Percentiles rank a stretch among this genome's conserved stretches.
Evolutionary conservation across 2,329 filamentous ascomycete species (phyloP).

Genomic region (Clonostachys rosea): DNA sequence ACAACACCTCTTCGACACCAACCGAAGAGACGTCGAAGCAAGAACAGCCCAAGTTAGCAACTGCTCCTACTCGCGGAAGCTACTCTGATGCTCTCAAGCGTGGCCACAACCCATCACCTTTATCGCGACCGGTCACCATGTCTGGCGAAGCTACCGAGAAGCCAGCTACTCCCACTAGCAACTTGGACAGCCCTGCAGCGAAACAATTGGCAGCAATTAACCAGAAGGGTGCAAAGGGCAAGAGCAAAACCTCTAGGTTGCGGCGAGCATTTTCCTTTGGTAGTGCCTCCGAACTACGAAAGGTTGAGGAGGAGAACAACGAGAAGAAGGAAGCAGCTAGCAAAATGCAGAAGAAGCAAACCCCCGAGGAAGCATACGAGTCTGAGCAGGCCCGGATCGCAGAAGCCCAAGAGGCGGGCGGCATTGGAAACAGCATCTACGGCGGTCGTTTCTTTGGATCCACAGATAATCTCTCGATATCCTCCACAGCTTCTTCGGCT

Average conservation of each 20-base stretch:
- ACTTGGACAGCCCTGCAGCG: conserved; percentile 64
- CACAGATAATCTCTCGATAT: conserved; percentile 90
- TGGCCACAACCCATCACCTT: conserved; percentile 62
- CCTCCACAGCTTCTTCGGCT: conserved; percentile 83
- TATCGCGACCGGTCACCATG: conserved; percentile 68
- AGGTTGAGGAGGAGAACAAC: conserved; percentile 35
- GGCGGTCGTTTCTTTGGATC: conserved; percentile 84
- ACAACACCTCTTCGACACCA: conserved; percentile 40
- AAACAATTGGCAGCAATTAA: conserved; percentile 84
- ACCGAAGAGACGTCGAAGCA: conserved; percentile 22
- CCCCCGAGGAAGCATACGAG: conserved; percentile 63
- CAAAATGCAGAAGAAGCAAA: conserved; percentile 63
- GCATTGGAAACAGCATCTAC: conserved; percentile 92
- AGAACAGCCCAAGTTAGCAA: conserved; percentile 51
- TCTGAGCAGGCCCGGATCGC: conserved; percentile 90
- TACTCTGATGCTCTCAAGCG: conserved; percentile 64
- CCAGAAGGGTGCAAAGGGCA: conserved; percentile 71
- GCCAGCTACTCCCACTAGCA: conserved; percentile 21
- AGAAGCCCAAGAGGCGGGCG: conserved; percentile 84
- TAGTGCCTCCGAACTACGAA: conserved; percentile 84
- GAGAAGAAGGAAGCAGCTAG: conserved; percentile 28
- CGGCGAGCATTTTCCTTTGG: conserved; percentile 95
- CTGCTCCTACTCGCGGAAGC: conserved; percentile 56
- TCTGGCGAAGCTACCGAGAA: conserved; percentile 44
- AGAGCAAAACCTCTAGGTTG: conserved; percentile 81